phyloP scores from a whole-genome alignment of 805 yeast species.

The Ogataea zsoltii region DNA sequence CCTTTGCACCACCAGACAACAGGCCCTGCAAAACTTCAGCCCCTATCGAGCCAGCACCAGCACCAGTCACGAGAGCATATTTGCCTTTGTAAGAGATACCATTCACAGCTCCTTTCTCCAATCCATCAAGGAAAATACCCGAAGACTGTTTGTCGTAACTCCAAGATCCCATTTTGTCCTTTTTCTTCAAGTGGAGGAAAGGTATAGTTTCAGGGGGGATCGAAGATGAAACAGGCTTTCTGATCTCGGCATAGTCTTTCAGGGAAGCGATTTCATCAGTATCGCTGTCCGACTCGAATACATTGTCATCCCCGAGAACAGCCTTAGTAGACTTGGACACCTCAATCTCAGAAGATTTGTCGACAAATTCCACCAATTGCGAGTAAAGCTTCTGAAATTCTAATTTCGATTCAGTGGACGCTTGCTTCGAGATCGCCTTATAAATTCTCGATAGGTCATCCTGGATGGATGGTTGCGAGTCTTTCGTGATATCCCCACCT shows the following conservation, averaged over 20 bases:
- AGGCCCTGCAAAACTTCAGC: conserved; percentile 95
- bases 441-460: conserved; percentile 84
- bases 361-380: conserved; percentile 68
- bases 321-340: conserved; percentile 61
- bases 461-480: conserved; percentile 71
- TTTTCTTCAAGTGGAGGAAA: conserved; percentile 88
- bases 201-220: conserved; percentile 87
- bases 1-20: conserved; percentile 97
- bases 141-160: conserved; percentile 78
- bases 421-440: conserved; percentile 76
- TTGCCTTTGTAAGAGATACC: conserved; percentile 90
- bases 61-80: conserved; percentile 92
- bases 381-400: conserved; percentile 73
- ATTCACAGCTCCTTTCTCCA: conserved; percentile 91
- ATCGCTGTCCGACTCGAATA: conserved; percentile 49
- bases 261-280: conserved; percentile 87
- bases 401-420: conserved; percentile 64
- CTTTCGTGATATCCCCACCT: conserved; percentile 83
- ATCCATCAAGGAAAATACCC: conserved; percentile 78
- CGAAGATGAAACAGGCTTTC: conserved; percentile 70
- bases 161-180: conserved; percentile 74
- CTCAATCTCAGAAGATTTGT: conserved; percentile 68
- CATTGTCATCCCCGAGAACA: conserved; percentile 46
- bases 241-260: conserved; percentile 66
- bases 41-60: conserved; percentile 98